These are phyloP conservation scores for Myriosclerotinia duriaeana DNA, from an alignment of 2,329 filamentous ascomycete genomes.

Conservation along the genomic window DNA sequence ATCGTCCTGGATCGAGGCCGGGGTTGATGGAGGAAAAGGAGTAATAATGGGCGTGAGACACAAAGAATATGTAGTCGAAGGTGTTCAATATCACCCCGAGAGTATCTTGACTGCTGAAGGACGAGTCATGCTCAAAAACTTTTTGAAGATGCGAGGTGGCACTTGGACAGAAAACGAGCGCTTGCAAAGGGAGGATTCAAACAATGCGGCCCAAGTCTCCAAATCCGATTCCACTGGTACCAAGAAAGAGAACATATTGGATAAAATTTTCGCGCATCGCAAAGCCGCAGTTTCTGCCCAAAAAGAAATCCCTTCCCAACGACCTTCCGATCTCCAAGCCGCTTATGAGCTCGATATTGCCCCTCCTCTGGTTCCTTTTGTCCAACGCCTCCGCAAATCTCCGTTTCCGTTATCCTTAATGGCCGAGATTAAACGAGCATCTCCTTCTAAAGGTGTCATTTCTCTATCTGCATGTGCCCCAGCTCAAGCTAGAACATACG, in stretches of 20 bases:
- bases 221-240: conserved; percentile 35
- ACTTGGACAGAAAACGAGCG: conserved; percentile 83
- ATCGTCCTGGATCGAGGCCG: conserved; percentile 80
- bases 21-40: conserved; percentile 72
- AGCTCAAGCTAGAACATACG: conserved; percentile 86
- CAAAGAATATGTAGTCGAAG: conserved; percentile 87
- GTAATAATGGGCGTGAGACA: conserved; percentile 97
- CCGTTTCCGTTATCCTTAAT: conserved; percentile 88
- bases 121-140: conserved; percentile 87
- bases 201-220: conserved; percentile 33
- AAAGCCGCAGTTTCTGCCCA: conserved; percentile 74
- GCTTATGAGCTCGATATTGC: conserved; percentile 82
- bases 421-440: conserved; percentile 96
- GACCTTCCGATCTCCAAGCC: conserved; percentile 79
- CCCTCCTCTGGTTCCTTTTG: conserved; percentile 79
- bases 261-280: conserved; percentile 84
- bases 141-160: conserved; percentile 81
- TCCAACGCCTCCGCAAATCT: conserved; percentile 74
- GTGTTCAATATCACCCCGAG: conserved; percentile 96
- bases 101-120: conserved; percentile 92
- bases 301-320: conserved; percentile 80
- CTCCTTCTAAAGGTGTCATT: conserved; percentile 94
- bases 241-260: conserved; percentile 82
- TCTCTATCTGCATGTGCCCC: conserved; percentile 84
- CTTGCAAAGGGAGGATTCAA: conserved; percentile 48